Evolutionary conservation across 208 protist species (phyloP).

Genomic region (Paratrypanosoma confusum): DNA sequence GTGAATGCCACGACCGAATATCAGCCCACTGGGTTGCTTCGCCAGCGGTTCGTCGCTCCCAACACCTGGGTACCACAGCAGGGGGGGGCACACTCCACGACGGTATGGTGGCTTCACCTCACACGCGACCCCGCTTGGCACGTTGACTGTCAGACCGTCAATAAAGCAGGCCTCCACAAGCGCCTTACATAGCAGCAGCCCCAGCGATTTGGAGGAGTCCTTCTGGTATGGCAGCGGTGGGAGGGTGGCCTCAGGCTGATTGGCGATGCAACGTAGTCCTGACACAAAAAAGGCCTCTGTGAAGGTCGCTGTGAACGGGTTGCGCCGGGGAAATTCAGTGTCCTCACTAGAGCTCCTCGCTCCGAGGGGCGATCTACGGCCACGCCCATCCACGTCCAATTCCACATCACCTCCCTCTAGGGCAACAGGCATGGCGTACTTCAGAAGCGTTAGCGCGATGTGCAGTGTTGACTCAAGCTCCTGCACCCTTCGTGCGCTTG

Average conservation of each 20-base stretch:
- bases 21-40: too few species aligned
- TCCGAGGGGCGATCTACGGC: not conserved
- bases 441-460: slow-evolving; percentile 48
- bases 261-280: slow-evolving; percentile 51
- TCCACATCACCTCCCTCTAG: slow-evolving; percentile 41
- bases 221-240: slow-evolving; percentile 25
- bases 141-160: slow-evolving; percentile 56
- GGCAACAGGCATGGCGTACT: slow-evolving; percentile 50
- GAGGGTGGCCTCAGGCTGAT: slow-evolving; percentile 24
- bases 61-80: slow-evolving; percentile 62
- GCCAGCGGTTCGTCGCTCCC: slow-evolving; percentile 30
- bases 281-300: slow-evolving; percentile 62
- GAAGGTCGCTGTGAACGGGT: slow-evolving; percentile 46
- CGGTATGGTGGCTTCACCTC: slow-evolving; percentile 14
- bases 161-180: slow-evolving; percentile 84
- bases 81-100: slow-evolving; percentile 27
- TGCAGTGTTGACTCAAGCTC: slow-evolving; percentile 12
- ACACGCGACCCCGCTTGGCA: too few species aligned
- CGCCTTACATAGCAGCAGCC: slow-evolving; percentile 36
- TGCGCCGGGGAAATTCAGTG: slow-evolving; percentile 11
- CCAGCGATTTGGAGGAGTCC: slow-evolving; percentile 11
- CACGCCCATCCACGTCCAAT: not conserved
- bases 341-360: not conserved
- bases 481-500: slow-evolving; percentile 10
- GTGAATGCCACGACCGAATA: slow-evolving; percentile 13